Base-by-base conservation (phyloP, 1,284 basidiomycete genomes). In the Austropuccinia psidii region DNA sequence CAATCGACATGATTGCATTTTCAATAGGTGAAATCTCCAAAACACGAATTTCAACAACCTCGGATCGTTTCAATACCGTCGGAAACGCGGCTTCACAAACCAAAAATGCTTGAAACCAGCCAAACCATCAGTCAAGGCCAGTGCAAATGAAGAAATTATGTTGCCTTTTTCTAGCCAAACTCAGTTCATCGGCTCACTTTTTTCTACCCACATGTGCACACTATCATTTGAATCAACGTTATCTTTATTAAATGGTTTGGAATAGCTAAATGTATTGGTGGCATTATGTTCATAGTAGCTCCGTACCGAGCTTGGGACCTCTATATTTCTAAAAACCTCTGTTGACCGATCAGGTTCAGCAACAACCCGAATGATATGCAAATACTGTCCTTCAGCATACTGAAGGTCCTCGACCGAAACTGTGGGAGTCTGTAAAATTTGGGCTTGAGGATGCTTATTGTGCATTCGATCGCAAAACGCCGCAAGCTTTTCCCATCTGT, bases 391-490 rank as follows among this genome's bases (percentile, higher is more conserved):
- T 57, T 83, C 86, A n/a, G 90, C 89, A 77, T 87, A 89, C 29
- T 88, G 87, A 69, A 91, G 85, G 75, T 93, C 89, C 15, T 90
- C 88, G 15, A 88, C 85, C 2, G 93, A 90, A 57, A 93, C 89
- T 2, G 88, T 87, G 57, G 86, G 84, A 19, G 84, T 86, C 78
- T 89, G 90, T 74, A 96, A 83, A 13, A 97, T 83, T 75, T 89
- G 89, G 1, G 93, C 90, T 49, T 88, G 88, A 2, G 92, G 89
- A 80, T 97, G 91, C 81, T 97, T 97, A 82, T 88, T 89, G 60
- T 95, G 86, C 86, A 97, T 90, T 35, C 89, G 84, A 81, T 97
- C 94, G 82, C 92, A 94, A 83, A 80, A 96, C 90, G 27, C 78
- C 11, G 74, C 76, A 58, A 61, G 61, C 68, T 67, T 69, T 31